Evolutionary conservation across 257 asterid species (phyloP), one percentile per base, ranked within the genome.

Genomic region (Solanum peruvianum): DNA sequence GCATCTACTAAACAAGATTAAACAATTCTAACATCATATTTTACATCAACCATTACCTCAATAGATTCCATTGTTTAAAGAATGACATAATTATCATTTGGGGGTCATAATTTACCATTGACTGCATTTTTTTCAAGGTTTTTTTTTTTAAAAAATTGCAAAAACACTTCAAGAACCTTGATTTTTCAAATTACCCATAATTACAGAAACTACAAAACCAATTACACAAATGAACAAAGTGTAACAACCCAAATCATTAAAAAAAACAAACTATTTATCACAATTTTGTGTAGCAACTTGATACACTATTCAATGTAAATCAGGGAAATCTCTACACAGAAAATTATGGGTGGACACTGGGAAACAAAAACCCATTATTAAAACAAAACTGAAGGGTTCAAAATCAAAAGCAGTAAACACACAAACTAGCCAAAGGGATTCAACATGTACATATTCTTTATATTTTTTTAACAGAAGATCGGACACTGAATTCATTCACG

Each of bases 381-480:
- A 25, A 62, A 58, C n/a, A 7, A 58, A 20, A 18, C 66, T 7
- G 25, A 1, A 12, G 64, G 12, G 13, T 58, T 21, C 27, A 21
- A 58, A 58, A 58, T 21, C 13, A 20, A 58, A 58, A 20, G 12
- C 21, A 58, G 12, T 58, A 20, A 58, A 58, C 67, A 58, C 27
- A 58, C 67, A 58, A 3, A 58, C 12, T 58, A 0, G 6, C 66
- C 27, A 0, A 21, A 8, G 0, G 27, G 13, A 0, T 58, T 58
- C 27, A 58, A 58, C 27, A 58, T 58, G 4, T 0, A 21, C 66
- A 8, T 58, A 58, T n/a, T 62, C 70, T 62, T n/a, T 23, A 23
- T 52, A 16, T 16, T 16, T 52, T 52, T 12, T 45, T 52, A 52
- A 16, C 62, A 52, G n/a, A 52, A 52, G 0, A 52, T 52, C 16